Base-by-base conservation (phyloP, 371 early-diverging fungal genomes). In the Saksenaea oblongispora region DNA sequence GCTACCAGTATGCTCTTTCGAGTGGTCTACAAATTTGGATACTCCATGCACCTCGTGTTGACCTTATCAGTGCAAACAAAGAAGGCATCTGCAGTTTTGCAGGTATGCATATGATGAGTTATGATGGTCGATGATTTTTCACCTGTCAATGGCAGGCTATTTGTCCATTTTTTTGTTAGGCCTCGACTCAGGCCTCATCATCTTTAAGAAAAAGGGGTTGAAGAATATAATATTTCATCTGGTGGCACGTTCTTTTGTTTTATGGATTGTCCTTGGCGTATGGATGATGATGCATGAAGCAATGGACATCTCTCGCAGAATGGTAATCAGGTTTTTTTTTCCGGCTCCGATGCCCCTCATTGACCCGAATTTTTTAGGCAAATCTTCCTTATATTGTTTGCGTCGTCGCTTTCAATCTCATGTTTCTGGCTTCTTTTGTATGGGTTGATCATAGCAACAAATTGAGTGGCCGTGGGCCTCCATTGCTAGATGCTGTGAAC, bases 41-140 rank as follows among this genome's bases (percentile, higher is more conserved):
- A 35, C 79, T 93, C 54, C 53, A 86, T 34, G 92, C 94, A 0
- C 91, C 91, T 2, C 87, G 98, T 27, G 78, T 75, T 1, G 86
- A 85, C 66, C 59, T 97, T 0, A 61, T 98, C n/a, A 87, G 87
- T 56, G 89, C 90, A 69, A 98, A 98, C 74, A 89, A 91, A 59
- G 98, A 98, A 73, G 98, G 98, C 34, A 79, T 98, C 11, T 89
- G 84, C 61, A 95, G 95, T 37, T 85, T 92, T 61, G 60, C 80
- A 54, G 95, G 92, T 89, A 77, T 24, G 22, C 22, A 28, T 8
- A 8, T 34, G 24, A 47, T 13, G 3, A 27, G 24, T 44, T 24
- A 14, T 55, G 13, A 41, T 27, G 28, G 47, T 41, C 5, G 22
- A 57, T 37, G 14, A 22, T 39, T 10, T 56, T 58, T 36, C 31